Conservation (phyloP, 768 basidiomycete species). For the Lentinus tigrinus region DNA sequence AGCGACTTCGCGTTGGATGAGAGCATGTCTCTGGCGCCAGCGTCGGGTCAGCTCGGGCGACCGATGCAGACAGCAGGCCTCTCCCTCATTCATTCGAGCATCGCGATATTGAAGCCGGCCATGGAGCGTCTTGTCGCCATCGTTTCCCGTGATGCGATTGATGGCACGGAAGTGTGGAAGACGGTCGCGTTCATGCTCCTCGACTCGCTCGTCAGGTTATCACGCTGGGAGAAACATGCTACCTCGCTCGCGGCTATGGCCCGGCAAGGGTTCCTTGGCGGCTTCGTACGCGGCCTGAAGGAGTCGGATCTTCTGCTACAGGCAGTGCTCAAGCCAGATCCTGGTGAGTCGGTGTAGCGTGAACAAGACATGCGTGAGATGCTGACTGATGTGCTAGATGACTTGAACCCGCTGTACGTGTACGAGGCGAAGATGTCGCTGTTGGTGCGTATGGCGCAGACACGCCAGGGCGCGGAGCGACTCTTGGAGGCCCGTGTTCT, state of each 20-base stretch:
- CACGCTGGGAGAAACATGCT: constrained; percentile 67
- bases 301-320: constrained; percentile 76
- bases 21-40: constrained; percentile 30
- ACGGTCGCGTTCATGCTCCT: constrained; percentile 91
- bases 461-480: constrained; percentile 79
- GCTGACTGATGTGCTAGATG: constrained; percentile 48
- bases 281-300: constrained; percentile 82
- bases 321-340: constrained; percentile 82
- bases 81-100: constrained; percentile 58
- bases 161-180: constrained; percentile 96
- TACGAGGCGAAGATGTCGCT: constrained; percentile 95
- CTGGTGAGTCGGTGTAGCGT: constrained; percentile 53
- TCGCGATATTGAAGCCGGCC: constrained; percentile 62
- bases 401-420: constrained; percentile 87
- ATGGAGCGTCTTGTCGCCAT: constrained; percentile 72
- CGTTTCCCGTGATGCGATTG: constrained; percentile 87
- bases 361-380: neutral
- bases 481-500: constrained; percentile 78
- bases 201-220: constrained; percentile 76
- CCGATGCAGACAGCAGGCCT: constrained; percentile 23
- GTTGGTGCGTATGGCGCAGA: constrained; percentile 81
- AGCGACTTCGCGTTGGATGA: constrained; percentile 38
- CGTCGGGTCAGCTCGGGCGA: constrained; percentile 5
- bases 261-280: constrained; percentile 74
- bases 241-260: constrained; percentile 55